Evolutionary conservation across 1,284 basidiomycete species (phyloP).

Genomic region (Trametes sp.): DNA sequence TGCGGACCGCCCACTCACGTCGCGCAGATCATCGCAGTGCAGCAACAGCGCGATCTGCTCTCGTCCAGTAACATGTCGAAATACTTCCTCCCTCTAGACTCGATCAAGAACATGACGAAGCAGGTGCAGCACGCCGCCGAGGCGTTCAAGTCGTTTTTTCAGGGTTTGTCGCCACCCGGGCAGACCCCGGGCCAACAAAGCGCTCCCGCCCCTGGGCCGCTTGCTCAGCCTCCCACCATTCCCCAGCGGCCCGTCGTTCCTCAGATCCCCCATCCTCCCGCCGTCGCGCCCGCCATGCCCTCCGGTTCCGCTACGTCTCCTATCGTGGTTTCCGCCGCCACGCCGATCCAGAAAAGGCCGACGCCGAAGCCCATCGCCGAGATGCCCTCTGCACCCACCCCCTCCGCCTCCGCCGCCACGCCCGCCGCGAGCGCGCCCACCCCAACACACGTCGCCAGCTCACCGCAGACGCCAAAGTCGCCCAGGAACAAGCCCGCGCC

Average conservation of each 20-base stretch:
- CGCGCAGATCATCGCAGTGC: conserved; percentile 56
- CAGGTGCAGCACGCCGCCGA: conserved; percentile 54
- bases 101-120: conserved; percentile 54
- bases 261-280: conserved; percentile 6
- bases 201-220: neutral
- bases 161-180: neutral
- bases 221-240: neutral
- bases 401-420: conserved; percentile 49
- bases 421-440: conserved; percentile 61
- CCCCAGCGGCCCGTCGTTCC: conserved; percentile 8
- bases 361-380: conserved; percentile 27
- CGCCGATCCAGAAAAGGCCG: conserved; percentile 28
- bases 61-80: conserved; percentile 53
- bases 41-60: conserved; percentile 59
- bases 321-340: conserved; percentile 3
- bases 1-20: neutral
- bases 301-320: conserved; percentile 17
- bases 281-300: conserved; percentile 14
- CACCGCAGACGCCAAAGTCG: conserved; percentile 49
- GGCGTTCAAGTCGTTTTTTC: conserved; percentile 41
- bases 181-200: neutral
- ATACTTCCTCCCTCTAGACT: conserved; percentile 55
- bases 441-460: conserved; percentile 55
- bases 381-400: conserved; percentile 31
- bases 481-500: conserved; percentile 48